Percentiles rank a stretch among this genome's conserved stretches.
Conservation (phyloP, 2,329 filamentous ascomycete species). For the Leptographium procerum region DNA sequence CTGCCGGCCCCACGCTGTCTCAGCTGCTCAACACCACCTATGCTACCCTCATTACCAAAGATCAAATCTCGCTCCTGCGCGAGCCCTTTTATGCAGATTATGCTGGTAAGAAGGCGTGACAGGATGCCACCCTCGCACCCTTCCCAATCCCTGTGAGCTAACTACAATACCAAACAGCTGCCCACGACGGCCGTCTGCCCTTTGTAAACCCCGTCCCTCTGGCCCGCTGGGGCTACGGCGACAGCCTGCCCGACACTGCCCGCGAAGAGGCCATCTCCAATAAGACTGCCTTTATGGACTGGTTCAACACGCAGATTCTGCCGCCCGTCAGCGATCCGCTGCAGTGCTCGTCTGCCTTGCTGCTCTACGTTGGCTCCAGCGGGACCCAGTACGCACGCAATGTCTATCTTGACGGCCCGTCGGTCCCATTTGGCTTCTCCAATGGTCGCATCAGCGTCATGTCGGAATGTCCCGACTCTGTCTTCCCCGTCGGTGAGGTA, state of each 20-base stretch:
- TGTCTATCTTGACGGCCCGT: constrained; percentile 26
- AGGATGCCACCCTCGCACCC: background rate
- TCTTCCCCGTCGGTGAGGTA: constrained; percentile 30
- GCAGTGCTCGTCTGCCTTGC: constrained; percentile 34
- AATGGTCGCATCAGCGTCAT: constrained; percentile 22
- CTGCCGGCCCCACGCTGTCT: constrained; percentile 10
- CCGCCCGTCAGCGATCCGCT: constrained; percentile 23
- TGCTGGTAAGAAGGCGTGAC: constrained; percentile 13
- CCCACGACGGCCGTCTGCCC: constrained; percentile 22
- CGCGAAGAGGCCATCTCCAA: constrained; percentile 31
- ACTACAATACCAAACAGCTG: constrained; percentile 1
- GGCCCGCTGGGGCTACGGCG: constrained; percentile 24
- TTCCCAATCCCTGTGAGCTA: background rate
- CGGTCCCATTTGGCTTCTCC: constrained; percentile 34
- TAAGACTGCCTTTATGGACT: constrained; percentile 35
- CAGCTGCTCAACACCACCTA: constrained; percentile 23
- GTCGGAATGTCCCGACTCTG: constrained; percentile 28
- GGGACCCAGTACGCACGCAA: constrained; percentile 20
- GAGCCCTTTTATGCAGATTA: constrained; percentile 29
- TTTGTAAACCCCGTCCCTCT: constrained; percentile 26
- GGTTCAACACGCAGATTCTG: constrained; percentile 35
- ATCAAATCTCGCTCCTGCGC: constrained; percentile 24
- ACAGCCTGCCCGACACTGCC: constrained; percentile 15
- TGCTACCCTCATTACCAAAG: constrained; percentile 24
- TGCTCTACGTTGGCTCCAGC: constrained; percentile 32